A percentile compares a stretch with the other conserved stretches of the same genome.
Conservation (phyloP, 306 rosid genomes). For the Senna siamea region DNA sequence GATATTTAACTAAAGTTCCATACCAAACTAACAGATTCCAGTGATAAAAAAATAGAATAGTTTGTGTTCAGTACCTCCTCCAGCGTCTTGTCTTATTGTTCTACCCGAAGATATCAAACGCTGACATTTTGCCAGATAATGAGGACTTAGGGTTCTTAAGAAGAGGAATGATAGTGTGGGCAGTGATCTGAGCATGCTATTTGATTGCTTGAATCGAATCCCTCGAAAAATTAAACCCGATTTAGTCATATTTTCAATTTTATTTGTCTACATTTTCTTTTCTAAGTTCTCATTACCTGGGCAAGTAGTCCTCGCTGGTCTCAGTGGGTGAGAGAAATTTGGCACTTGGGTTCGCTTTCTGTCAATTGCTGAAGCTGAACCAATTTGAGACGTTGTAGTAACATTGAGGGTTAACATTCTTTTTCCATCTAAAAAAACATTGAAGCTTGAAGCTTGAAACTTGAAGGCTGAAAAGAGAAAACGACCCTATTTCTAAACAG, state of each 20-base stretch:
- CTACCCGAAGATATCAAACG: slow-evolving; percentile 32
- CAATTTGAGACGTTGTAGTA: slow-evolving; percentile 14
- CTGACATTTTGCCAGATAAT: slow-evolving; percentile 20
- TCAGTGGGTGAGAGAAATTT: not conserved
- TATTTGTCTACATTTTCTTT: not conserved
- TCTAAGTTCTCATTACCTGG: not conserved
- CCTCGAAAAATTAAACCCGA: not conserved
- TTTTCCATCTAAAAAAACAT: too few relatives aligned
- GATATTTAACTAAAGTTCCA: not conserved
- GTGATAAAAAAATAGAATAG: slow-evolving; percentile 9
- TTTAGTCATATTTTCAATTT: not conserved
- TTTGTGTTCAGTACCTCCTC: slow-evolving; percentile 40
- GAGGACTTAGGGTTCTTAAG: slow-evolving; percentile 22
- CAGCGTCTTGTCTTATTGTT: not conserved
- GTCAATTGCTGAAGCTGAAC: not conserved
- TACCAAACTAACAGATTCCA: not conserved
- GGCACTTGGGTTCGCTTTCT: not conserved
- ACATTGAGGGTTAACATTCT: not conserved
- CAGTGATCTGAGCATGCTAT: slow-evolving; percentile 45
- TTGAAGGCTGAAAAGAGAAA: too few relatives aligned
- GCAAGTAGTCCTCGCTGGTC: not conserved
- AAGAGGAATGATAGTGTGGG: slow-evolving; percentile 39
- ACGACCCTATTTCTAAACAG: too few relatives aligned
- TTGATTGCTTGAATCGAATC: slow-evolving; percentile 4
- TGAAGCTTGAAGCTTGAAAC: too few relatives aligned